Evolutionary conservation across 768 basidiomycete genomes (phyloP).

Genomic region (Russula sp.): DNA sequence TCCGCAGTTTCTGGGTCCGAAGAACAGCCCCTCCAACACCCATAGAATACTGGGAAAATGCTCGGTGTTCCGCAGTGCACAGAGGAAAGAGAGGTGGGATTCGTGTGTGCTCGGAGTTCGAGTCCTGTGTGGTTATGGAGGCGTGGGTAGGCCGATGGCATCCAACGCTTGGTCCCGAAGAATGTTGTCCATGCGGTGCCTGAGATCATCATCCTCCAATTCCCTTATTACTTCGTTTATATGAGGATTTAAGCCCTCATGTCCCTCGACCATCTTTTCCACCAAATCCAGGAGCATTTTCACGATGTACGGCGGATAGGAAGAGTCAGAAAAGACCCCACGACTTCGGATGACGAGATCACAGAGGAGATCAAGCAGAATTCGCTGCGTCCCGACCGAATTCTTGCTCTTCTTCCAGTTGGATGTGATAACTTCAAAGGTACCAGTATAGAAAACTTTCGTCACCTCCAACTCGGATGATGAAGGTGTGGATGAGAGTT

Average conservation of each 20-base stretch:
- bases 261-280: background rate
- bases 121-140: background rate
- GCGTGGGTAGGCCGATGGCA: background rate
- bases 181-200: background rate
- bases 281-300: background rate
- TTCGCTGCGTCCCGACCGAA: background rate
- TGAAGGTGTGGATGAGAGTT: background rate
- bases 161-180: background rate
- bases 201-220: background rate
- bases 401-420: background rate
- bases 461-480: background rate
- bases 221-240: background rate
- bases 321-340: constrained; percentile 6
- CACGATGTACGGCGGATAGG: constrained; percentile 2
- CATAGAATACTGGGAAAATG: too few relatives aligned
- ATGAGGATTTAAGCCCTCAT: background rate
- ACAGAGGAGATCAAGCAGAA: constrained; percentile 12
- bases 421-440: constrained; percentile 3
- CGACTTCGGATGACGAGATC: constrained; percentile 14
- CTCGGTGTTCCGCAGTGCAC: too few relatives aligned
- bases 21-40: too few relatives aligned
- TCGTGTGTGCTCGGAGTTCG: background rate
- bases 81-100: too few relatives aligned
- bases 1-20: background rate
- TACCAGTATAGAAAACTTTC: background rate